Evolutionary conservation across 164 flowering plant species (phyloP).

Genomic region (Hamamelis virginiana): DNA sequence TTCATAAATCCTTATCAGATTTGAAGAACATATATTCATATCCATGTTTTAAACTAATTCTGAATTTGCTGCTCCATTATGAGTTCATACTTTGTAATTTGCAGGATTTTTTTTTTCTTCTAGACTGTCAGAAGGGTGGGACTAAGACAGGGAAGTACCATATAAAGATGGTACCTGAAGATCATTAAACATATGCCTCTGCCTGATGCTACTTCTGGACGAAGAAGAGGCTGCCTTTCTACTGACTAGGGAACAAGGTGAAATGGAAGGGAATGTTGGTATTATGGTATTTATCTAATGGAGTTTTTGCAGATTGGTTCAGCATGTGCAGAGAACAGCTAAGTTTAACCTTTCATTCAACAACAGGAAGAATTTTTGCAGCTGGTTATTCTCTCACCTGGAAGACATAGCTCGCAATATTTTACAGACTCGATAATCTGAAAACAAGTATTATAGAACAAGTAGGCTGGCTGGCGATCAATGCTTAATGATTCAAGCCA

Average conservation of each 20-base stretch:
- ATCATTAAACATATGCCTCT: background rate
- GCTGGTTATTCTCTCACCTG: background rate
- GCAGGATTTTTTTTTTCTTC: background rate
- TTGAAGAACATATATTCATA: too few relatives aligned
- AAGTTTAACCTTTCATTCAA: background rate
- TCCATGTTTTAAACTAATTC: too few relatives aligned
- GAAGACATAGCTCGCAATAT: background rate
- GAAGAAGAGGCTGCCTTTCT: background rate
- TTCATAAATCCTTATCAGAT: too few relatives aligned
- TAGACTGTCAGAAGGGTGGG: background rate
- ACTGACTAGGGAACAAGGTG: slow-evolving; percentile 1
- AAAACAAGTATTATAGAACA: background rate
- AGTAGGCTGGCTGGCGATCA: background rate
- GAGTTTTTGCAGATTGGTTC: background rate
- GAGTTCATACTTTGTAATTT: slow-evolving; percentile 4
- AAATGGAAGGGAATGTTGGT: background rate
- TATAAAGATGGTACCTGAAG: background rate
- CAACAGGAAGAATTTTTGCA: background rate
- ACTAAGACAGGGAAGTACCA: background rate
- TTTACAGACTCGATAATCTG: background rate
- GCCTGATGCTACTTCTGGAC: background rate
- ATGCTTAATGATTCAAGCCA: background rate
- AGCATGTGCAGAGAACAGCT: background rate
- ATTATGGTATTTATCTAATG: background rate
- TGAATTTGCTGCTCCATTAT: background rate